phyloP scores from a whole-genome alignment of 805 yeast genomes.

The Pichia exigua region DNA sequence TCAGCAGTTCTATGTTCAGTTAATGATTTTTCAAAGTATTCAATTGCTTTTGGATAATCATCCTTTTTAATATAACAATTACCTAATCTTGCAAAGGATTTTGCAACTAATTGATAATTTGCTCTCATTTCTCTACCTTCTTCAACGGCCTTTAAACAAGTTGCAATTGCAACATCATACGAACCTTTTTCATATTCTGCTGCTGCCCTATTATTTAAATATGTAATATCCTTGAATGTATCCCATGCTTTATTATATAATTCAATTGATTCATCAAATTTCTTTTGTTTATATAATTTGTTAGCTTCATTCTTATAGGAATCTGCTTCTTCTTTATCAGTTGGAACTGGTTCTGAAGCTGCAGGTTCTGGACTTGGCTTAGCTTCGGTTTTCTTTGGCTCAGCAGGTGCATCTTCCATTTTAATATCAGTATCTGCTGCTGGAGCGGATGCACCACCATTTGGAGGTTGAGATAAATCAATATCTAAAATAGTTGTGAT shows the following conservation, averaged over 20 bases:
- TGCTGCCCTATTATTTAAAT: constrained; percentile 92
- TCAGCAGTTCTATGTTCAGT: constrained; percentile 98
- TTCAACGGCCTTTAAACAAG: constrained; percentile 78
- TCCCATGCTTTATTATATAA: constrained; percentile 84
- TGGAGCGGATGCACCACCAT: constrained; percentile 24
- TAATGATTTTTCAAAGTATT: constrained; percentile 77
- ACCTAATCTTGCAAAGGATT: constrained; percentile 90
- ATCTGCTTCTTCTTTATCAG: constrained; percentile 47
- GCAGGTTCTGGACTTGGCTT: constrained; percentile 24
- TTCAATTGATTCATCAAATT: constrained; percentile 89
- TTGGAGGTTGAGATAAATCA: constrained; percentile 37
- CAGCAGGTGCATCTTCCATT: constrained; percentile 29
- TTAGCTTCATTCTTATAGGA: constrained; percentile 80
- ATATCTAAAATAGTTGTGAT: constrained; percentile 83
- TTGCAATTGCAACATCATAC: constrained; percentile 71
- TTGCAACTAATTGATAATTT: constrained; percentile 86
- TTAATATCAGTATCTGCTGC: constrained; percentile 21
- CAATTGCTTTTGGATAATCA: constrained; percentile 66
- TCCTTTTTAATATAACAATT: constrained; percentile 68
- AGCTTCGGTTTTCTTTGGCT: constrained; percentile 9
- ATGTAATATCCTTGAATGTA: constrained; percentile 74
- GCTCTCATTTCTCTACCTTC: constrained; percentile 86
- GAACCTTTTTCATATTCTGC: constrained; percentile 97
- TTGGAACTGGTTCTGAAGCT: constrained; percentile 6
- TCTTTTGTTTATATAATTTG: constrained; percentile 70